phyloP scores from a whole-genome alignment of 1,139 yeast species.

The Citeromyces hawaiiensis region DNA sequence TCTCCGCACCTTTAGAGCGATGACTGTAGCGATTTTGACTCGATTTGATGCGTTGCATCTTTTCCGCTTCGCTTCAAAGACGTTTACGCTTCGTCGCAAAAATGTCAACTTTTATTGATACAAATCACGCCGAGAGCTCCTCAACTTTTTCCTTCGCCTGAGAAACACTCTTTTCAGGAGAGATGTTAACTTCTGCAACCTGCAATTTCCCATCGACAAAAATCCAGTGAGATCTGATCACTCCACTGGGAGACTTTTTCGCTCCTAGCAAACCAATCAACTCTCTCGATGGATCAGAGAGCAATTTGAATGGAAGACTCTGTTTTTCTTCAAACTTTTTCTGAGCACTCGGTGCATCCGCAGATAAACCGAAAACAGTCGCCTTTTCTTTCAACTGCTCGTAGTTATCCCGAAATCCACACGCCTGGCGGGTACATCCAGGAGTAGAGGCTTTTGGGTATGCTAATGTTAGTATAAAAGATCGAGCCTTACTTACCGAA shows the following conservation, averaged over 20 bases:
- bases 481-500: slow-evolving; percentile 19
- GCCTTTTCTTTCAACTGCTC: slow-evolving; percentile 38
- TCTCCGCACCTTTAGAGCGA: too few species aligned
- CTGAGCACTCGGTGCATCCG: slow-evolving; percentile 68
- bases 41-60: too few species aligned
- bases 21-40: too few species aligned
- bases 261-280: slow-evolving; percentile 74
- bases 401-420: slow-evolving; percentile 68
- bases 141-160: slow-evolving; percentile 47
- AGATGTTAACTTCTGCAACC: slow-evolving; percentile 50
- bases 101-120: not conserved
- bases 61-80: too few species aligned
- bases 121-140: slow-evolving; percentile 10
- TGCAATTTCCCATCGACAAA: slow-evolving; percentile 65
- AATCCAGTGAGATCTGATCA: slow-evolving; percentile 82
- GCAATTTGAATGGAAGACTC: slow-evolving; percentile 53
- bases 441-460: slow-evolving; percentile 94
- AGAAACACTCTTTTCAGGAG: slow-evolving; percentile 66
- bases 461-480: slow-evolving; percentile 18
- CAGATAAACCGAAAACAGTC: slow-evolving; percentile 53
- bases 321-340: slow-evolving; percentile 64
- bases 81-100: too few species aligned
- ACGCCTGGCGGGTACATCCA: slow-evolving; percentile 89
- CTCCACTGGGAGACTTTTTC: slow-evolving; percentile 60
- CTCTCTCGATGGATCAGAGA: slow-evolving; percentile 63